Conservation (phyloP, 768 basidiomycete genomes). For the Tephrocybe rancida region DNA sequence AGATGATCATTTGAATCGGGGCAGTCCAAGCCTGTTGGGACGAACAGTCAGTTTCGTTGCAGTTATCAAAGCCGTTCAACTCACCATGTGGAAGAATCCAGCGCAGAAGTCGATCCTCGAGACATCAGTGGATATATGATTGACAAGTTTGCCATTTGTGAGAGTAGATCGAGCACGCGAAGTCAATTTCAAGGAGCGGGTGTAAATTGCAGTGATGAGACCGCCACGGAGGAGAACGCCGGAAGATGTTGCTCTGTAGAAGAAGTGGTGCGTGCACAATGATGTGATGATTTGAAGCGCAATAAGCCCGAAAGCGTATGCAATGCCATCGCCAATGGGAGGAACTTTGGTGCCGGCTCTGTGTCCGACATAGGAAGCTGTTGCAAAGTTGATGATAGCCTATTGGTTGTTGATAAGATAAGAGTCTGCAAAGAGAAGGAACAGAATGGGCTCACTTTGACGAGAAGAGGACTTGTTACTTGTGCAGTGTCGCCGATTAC, state of each 20-base stretch:
- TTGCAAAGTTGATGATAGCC: conserved; percentile 74
- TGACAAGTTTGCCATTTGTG: conserved; percentile 88
- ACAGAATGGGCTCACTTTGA: conserved; percentile 60
- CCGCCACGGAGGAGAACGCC: conserved; percentile 86
- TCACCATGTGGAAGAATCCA: conserved; percentile 75
- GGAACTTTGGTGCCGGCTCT: conserved; percentile 36
- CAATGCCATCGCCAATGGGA: conserved; percentile 62
- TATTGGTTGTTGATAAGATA: conserved; percentile 22
- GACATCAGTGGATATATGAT: conserved; percentile 92
- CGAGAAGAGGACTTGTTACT: conserved; percentile 73
- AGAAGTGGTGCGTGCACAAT: conserved; percentile 78
- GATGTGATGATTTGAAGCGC: conserved; percentile 68
- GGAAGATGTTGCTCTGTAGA: conserved; percentile 71
- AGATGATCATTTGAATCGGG: conserved; percentile 77
- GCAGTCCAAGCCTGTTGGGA: conserved; percentile 60
- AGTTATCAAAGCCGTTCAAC: conserved; percentile 8
- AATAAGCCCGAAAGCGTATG: conserved; percentile 71
- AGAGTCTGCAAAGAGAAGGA: background rate
- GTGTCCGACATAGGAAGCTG: conserved; percentile 58
- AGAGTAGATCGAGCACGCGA: conserved; percentile 78
- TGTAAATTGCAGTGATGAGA: conserved; percentile 86
- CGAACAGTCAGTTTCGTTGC: background rate
- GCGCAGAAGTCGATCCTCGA: conserved; percentile 90
- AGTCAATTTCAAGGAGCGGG: conserved; percentile 73
- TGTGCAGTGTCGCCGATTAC: conserved; percentile 72